Conservation (phyloP, 208 protist species). For the Trypanosoma cruzi region DNA sequence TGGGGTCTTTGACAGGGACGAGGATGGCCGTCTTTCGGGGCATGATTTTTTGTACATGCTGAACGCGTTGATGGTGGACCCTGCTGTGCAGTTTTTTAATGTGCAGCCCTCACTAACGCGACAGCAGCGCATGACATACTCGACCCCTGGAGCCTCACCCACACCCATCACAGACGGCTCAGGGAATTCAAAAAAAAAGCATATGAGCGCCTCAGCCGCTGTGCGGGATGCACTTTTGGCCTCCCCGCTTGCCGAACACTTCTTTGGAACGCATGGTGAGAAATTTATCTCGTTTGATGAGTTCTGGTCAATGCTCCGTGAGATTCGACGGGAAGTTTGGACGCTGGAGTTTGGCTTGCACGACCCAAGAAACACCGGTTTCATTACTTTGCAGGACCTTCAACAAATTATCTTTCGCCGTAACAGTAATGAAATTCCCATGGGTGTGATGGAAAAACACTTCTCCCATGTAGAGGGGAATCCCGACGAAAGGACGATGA, state of each 20-base stretch:
- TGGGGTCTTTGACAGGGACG: slow-evolving; percentile 54
- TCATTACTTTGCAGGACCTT: slow-evolving; percentile 53
- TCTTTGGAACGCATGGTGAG: slow-evolving; percentile 14
- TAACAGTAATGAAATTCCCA: background rate
- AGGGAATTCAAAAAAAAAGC: slow-evolving; percentile 1
- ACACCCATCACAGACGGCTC: background rate
- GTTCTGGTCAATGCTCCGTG: slow-evolving; percentile 55
- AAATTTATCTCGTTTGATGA: slow-evolving; percentile 37
- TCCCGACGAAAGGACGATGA: background rate
- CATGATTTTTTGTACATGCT: slow-evolving; percentile 50
- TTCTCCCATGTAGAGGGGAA: background rate
- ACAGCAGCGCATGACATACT: background rate
- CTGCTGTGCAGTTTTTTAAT: slow-evolving; percentile 50
- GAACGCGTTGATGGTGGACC: slow-evolving; percentile 78
- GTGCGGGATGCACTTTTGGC: slow-evolving; percentile 1
- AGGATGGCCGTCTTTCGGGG: slow-evolving; percentile 43
- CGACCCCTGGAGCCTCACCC: background rate
- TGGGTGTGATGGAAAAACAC: background rate
- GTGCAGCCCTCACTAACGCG: background rate
- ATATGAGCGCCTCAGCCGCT: background rate
- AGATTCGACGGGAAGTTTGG: slow-evolving; percentile 65
- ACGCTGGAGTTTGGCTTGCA: slow-evolving; percentile 64
- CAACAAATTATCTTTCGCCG: slow-evolving; percentile 36
- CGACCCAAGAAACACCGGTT: slow-evolving; percentile 49
- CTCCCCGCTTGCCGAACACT: slow-evolving; percentile 12